Evolutionary conservation across 805 yeast species (phyloP).

Genomic region (Starmerella etchellsii): DNA sequence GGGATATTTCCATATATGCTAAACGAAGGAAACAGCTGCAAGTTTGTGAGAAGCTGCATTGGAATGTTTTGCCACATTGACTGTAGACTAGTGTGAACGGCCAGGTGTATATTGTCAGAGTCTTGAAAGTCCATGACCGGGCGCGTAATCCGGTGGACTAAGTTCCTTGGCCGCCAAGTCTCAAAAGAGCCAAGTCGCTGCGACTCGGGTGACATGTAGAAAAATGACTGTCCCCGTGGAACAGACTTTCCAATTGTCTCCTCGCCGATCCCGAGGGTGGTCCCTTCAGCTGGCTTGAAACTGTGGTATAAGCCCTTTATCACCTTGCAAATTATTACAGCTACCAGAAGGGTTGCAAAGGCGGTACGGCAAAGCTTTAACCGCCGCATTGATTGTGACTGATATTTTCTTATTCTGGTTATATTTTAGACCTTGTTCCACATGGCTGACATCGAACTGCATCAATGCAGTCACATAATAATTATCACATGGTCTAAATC

Average conservation of each 20-base stretch:
- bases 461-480: too few species aligned
- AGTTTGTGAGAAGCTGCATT: slow-evolving; percentile 19
- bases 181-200: slow-evolving; percentile 23
- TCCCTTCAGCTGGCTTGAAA: neutral
- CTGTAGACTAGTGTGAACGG: slow-evolving; percentile 19
- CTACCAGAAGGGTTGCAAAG: too few species aligned
- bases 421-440: too few species aligned
- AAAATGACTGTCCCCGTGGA: slow-evolving; percentile 20
- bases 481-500: too few species aligned
- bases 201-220: slow-evolving; percentile 22
- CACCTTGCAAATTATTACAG: too few species aligned
- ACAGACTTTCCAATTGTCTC: too few species aligned
- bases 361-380: too few species aligned
- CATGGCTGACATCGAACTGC: too few species aligned
- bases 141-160: neutral
- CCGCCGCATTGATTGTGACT: too few species aligned
- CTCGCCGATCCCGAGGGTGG: neutral
- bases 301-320: too few species aligned
- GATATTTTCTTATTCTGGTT: too few species aligned
- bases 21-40: slow-evolving; percentile 19
- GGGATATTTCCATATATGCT: slow-evolving; percentile 21
- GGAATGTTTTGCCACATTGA: slow-evolving; percentile 23
- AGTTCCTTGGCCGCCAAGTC: slow-evolving; percentile 24
- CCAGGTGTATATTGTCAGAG: slow-evolving; percentile 17
- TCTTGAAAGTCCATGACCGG: neutral